Base-by-base conservation (phyloP, 176 grass and related monocot genomes). In the Chrysopogon serrulatus region DNA sequence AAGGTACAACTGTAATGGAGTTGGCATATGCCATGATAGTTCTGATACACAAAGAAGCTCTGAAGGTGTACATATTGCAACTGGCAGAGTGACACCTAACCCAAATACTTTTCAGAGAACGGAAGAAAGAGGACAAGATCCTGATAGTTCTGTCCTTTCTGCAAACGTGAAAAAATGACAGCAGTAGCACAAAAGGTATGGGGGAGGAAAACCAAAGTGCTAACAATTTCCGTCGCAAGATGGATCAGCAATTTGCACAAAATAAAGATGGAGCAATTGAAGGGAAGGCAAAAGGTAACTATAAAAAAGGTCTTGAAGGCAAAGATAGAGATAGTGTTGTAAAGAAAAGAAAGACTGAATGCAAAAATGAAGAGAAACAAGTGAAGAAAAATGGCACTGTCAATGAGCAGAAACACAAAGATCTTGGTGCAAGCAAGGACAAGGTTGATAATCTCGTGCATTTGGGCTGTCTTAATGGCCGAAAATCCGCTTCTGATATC, bases 291-390 rank as follows among this genome's bases (percentile, higher is more conserved):
- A 89, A 84, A 67, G 74, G 2, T 35, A 73, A 88, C 41, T 53
- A 86, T 86, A 36, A 2, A 32, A 81, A 72, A 76, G 30, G 39
- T 69, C 71, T 86, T 27, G 51, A 74, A 87, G 48, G 85, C 26
- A 80, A 65, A 77, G 51, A 76, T 44, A 75, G 19, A 73, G 74
- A 81, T 68, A n/a, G 0, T 0, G 8, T 65, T 84, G 65, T 54
- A 47, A 83, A 84, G 54, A 84, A 91, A 85, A 83, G 73, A 42
- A 85, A 76, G 49, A 54, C 32, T 5, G 86, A 78, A 76, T 44
- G 30, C 27, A 63, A 83, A 81, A 90, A 44, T 36, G 41, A 78
- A 79, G 59, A 65, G 6, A 87, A 76, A 39, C 23, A 32, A 36
- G 63, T 56, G 32, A 54, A 76, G 30, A 82, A 71, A 76, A 84